Evolutionary conservation across 306 rosid genomes (phyloP), one percentile per base, ranked within the genome.

Genomic region (Crataegus laevigata): DNA sequence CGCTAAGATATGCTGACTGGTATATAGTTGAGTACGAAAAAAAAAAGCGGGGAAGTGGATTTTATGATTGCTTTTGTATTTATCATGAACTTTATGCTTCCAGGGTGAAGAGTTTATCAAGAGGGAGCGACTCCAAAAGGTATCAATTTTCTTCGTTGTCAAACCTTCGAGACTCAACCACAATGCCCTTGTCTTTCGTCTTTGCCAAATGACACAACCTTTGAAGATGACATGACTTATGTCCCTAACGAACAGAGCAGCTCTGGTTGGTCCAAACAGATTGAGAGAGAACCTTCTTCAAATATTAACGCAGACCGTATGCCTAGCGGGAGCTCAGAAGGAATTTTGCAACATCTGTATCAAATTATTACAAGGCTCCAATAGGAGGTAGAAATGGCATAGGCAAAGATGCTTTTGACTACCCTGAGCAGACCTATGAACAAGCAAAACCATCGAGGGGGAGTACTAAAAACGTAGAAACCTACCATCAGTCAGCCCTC

Each of bases 1-100:
- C 90, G 11, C 84, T 91, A 82, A 88, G 97, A 89, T 91, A 91
- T 71, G 96, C 97, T 63, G 97, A 91, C 85, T 89, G 97, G 96
- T 91, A 73, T 54, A 71, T 38, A 18, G 42, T 80, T 34, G 30
- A 76, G 70, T 66, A 75, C 28, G 9, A 36, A 26, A 7, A 47
- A 64, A 28, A 32, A 5, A 22, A 43, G 66, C 57, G 25, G 21
- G 11, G 54, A 68, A 75, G 19, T 65, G 57, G 30, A 50, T 71
- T 25, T 3, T 79, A 14, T 68, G 9, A 5, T 72, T 68, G 50
- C 21, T 50, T 59, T 36, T 66, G 11, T 43, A 7, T 34, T 11
- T 60, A 72, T 80, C 67, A 71, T 80, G 32, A 65, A 43, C 59
- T 55, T 66, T 4, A 24, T 55, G 19, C 45, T 57, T 76, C 42